A percentile compares a stretch with the other conserved stretches of the same genome.
Conservation (phyloP, 345 rosid genomes). For the Sisymbrium irio region DNA sequence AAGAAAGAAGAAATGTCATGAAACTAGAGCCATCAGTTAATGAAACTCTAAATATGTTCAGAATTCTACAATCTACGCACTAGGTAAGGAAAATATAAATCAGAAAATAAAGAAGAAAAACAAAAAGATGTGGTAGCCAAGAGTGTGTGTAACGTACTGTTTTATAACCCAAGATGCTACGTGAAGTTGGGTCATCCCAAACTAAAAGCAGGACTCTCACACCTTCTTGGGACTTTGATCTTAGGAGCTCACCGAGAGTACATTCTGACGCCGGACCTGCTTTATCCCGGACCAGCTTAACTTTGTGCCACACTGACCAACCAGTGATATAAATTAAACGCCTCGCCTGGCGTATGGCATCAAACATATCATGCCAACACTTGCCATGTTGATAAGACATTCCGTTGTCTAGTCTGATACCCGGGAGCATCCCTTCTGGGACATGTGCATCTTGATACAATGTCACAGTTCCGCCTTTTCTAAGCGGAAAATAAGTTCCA, state of each 20-base stretch:
- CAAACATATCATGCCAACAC: conserved; percentile 75
- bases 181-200: conserved; percentile 96
- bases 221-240: conserved; percentile 80
- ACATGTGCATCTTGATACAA: conserved; percentile 89
- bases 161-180: conserved; percentile 59
- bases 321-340: conserved; percentile 77
- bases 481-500: conserved; percentile 79
- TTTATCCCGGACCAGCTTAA: conserved; percentile 57
- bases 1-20: not conserved
- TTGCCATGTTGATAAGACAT: conserved; percentile 49
- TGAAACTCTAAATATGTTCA: not conserved
- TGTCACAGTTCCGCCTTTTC: conserved; percentile 68
- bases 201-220: conserved; percentile 83
- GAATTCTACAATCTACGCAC: not conserved
- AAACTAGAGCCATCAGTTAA: not conserved
- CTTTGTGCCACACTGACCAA: conserved; percentile 74
- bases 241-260: conserved; percentile 75
- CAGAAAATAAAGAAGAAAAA: not conserved
- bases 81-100: not conserved
- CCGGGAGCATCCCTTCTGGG: conserved; percentile 55
- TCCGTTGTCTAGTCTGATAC: conserved; percentile 53
- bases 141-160: conserved; percentile 42
- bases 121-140: not conserved
- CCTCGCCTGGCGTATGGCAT: conserved; percentile 71
- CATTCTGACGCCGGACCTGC: conserved; percentile 32